Base-by-base conservation (phyloP, 2,329 filamentous ascomycete species). In the Colletotrichum scovillei region DNA sequence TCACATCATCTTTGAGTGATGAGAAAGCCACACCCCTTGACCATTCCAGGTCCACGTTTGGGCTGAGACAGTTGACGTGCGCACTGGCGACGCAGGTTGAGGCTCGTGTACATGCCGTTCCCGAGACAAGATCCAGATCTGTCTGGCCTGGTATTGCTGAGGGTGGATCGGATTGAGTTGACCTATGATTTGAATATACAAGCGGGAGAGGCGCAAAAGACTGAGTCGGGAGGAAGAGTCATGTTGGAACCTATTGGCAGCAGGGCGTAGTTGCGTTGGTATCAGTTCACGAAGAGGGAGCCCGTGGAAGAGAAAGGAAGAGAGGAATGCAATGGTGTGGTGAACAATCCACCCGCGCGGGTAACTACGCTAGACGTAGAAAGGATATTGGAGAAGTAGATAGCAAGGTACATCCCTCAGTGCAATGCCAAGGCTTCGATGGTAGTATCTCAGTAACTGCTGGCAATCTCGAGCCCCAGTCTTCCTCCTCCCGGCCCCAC, bases 21-120 rank as follows among this genome's bases (percentile, higher is more conserved):
- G 32, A 52, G 32, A 55, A 22, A 38, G 26, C 19, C 16, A 30
- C 26, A 26, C 42, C 35, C 26, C 14, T 72, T 42, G 32, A 57
- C 26, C 66, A 55, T 52, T 59, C 26, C 24, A 38, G 24, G 60
- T 26, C 60, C 70, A 70, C 46, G 67, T 65, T 49, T 73, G 46
- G 52, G 56, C 60, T 59, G 46, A 73, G 67, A 73, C 67, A 52
- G 35, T 70, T 46, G 70, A 73, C 59, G 32, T 58, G 53, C 32
- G 69, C 56, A 63, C 46, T 67, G 64, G 26, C 56, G 49, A 59
- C 35, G 55, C 28, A 35, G 46, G 55, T 49, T 69, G 56, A 70
- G 67, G 67, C 49, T 73, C 59, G 67, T 70, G 56, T 22, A 42
- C 30, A 62, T 73, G 66, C 66, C 62, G 71, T 30, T 73, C 67